These are phyloP conservation scores for Gentiana macrophylla DNA, from an alignment of 257 asterid species.

Conservation along the genomic window DNA sequence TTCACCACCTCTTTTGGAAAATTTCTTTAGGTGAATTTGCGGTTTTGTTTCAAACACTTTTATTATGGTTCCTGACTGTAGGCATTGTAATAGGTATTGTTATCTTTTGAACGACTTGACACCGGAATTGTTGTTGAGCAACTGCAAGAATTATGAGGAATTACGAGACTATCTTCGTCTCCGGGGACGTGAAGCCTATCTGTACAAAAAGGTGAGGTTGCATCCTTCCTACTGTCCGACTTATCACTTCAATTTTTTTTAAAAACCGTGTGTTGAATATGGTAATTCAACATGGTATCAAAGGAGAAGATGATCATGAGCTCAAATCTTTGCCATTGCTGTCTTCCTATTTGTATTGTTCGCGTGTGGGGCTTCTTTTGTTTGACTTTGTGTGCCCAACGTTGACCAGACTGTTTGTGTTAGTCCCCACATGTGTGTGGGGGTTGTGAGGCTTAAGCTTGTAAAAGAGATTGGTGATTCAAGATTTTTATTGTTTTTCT, in stretches of 20 bases:
- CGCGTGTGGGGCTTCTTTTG: no score
- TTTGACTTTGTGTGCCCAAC: no score
- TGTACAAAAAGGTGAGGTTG: constrained; percentile 58
- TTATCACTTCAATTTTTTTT: background rate
- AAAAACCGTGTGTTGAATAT: background rate
- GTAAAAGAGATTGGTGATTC: no score
- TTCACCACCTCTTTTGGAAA: background rate
- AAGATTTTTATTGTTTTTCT: no score
- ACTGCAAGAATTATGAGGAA: constrained; percentile 24
- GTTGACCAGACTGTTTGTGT: no score
- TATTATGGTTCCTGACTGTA: background rate
- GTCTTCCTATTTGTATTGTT: no score
- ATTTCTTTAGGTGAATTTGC: background rate
- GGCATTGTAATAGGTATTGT: constrained; percentile 24
- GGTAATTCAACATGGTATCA: background rate
- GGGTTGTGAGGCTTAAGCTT: no score
- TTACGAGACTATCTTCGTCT: constrained; percentile 23
- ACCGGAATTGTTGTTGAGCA: constrained; percentile 19
- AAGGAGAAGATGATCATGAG: background rate
- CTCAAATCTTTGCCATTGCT: no score
- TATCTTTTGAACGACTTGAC: constrained; percentile 32
- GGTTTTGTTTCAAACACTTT: background rate
- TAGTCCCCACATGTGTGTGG: no score
- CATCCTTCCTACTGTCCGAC: background rate
- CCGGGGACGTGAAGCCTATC: constrained; percentile 39